Percentiles rank a stretch among this genome's conserved stretches.
Evolutionary conservation across 148 eudicot genomes (phyloP).

Genomic region (Persicaria maculosa): DNA sequence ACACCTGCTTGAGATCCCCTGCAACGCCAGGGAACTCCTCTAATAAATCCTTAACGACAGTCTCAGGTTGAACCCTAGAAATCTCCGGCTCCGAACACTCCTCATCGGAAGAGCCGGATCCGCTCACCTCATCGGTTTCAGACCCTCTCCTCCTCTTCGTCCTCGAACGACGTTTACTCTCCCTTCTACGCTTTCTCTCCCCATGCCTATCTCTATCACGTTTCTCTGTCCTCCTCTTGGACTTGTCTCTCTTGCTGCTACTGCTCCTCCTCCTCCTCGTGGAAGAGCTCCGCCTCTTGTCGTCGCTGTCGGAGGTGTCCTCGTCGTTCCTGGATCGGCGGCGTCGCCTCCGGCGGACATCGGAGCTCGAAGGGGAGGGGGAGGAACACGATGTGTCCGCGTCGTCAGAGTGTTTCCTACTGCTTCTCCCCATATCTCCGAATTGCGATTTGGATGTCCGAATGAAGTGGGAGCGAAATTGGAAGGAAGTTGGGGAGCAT

Average conservation of each 20-base stretch:
- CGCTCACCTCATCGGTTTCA: conserved; percentile 38
- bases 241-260: conserved; percentile 24
- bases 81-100: conserved; percentile 23
- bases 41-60: conserved; percentile 41
- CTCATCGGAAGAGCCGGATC: conserved; percentile 17
- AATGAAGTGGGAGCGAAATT: neutral
- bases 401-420: conserved; percentile 9
- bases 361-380: conserved; percentile 14
- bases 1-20: conserved; percentile 54
- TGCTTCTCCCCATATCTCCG: conserved; percentile 14
- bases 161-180: conserved; percentile 21
- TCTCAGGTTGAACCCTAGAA: conserved; percentile 22
- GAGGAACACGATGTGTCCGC: conserved; percentile 16
- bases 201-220: conserved; percentile 17
- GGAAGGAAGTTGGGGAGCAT: neutral
- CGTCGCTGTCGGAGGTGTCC: conserved; percentile 4
- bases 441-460: neutral
- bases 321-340: conserved; percentile 4
- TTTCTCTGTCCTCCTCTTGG: conserved; percentile 22
- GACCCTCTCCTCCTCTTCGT: conserved; percentile 27
- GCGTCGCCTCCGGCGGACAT: conserved; percentile 19
- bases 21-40: conserved; percentile 70
- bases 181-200: conserved; percentile 25
- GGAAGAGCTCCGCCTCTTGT: conserved; percentile 17
- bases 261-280: conserved; percentile 23